These are phyloP conservation scores for Arabidopsis suecica DNA, from an alignment of 345 rosid species.

Conservation along the genomic window DNA sequence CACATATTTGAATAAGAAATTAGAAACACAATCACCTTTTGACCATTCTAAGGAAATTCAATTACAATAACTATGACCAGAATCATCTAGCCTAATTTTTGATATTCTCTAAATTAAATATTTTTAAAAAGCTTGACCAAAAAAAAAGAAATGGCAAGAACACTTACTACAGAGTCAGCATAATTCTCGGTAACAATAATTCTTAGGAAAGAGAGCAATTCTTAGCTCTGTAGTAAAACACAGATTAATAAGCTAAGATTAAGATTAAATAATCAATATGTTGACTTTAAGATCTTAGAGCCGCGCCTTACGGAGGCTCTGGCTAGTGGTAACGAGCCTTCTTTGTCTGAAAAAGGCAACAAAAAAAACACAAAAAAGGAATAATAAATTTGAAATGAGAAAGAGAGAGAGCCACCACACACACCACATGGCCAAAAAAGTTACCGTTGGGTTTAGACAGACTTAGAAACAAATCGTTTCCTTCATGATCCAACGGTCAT, in stretches of 20 bases:
- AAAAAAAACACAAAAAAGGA: not conserved
- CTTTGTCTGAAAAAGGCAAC: constrained; percentile 41
- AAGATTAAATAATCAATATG: constrained; percentile 34
- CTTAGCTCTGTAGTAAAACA: constrained; percentile 9
- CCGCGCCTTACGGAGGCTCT: constrained; percentile 32
- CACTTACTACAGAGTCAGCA: constrained; percentile 35
- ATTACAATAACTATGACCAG: constrained; percentile 12
- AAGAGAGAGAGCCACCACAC: not conserved
- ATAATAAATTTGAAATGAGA: constrained; percentile 34
- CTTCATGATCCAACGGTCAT: constrained; percentile 52
- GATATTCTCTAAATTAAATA: constrained; percentile 1
- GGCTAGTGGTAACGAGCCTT: constrained; percentile 45
- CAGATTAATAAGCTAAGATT: constrained; percentile 34
- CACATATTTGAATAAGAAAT: constrained; percentile 19
- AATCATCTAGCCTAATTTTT: constrained; percentile 12
- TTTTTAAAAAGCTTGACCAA: not conserved
- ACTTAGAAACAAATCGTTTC: constrained; percentile 41
- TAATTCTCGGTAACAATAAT: constrained; percentile 29
- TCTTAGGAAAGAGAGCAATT: constrained; percentile 19
- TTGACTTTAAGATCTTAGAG: constrained; percentile 31
- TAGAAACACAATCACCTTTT: constrained; percentile 11
- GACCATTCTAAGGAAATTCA: not conserved
- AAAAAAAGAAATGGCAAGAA: constrained; percentile 20
- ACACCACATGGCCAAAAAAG: constrained; percentile 20
- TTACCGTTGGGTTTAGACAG: constrained; percentile 44